Conservation (phyloP, 2,329 filamentous ascomycete genomes). For the Colletotrichum camelliae region DNA sequence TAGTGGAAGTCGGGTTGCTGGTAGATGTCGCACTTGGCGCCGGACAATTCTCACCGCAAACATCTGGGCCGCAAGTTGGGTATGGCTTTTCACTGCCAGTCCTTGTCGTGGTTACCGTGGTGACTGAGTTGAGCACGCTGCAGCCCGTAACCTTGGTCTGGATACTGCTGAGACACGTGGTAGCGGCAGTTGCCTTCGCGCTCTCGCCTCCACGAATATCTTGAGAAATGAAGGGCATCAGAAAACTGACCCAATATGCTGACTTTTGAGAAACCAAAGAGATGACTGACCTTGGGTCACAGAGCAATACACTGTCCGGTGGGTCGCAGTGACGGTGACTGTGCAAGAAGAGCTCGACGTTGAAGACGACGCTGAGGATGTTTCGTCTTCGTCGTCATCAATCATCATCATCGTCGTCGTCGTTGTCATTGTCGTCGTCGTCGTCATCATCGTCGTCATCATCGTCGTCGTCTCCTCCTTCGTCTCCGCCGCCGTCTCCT, state of each 20-base stretch:
- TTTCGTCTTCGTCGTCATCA: background rate
- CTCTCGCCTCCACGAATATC: background rate
- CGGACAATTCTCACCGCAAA: background rate
- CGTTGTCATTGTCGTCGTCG: background rate
- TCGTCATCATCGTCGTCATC: background rate
- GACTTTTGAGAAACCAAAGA: background rate
- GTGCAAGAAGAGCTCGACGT: background rate
- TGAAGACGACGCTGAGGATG: background rate
- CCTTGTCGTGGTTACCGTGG: background rate
- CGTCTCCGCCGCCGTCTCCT: background rate
- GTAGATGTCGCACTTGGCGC: background rate
- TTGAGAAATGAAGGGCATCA: background rate
- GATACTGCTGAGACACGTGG: background rate
- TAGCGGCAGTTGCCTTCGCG: background rate
- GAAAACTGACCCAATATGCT: too few species aligned
- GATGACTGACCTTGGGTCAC: background rate
- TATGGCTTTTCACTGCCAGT: background rate
- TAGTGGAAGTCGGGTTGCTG: background rate
- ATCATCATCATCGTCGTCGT: background rate
- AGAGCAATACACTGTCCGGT: background rate
- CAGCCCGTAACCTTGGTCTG: background rate
- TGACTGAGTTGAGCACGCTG: background rate
- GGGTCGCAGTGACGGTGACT: background rate
- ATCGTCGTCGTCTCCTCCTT: background rate
- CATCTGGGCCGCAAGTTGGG: background rate